A percentile compares a stretch with the other conserved stretches of the same genome.
Conservation (phyloP, 2,329 filamentous ascomycete species). For the Aspergillus sojae region DNA sequence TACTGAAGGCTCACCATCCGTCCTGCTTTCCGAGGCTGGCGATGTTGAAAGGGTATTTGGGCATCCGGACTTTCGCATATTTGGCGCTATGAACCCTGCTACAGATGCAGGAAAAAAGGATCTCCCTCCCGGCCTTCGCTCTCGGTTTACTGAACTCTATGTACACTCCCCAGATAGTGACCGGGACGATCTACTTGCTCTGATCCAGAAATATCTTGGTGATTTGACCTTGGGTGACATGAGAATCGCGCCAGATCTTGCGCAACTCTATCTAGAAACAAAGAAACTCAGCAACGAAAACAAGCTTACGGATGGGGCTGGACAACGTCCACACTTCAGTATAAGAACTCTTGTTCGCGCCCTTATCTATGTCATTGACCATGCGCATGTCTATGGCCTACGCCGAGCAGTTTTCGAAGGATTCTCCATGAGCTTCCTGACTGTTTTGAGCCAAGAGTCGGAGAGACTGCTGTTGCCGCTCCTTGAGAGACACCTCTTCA, state of each 20-base stretch:
- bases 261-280: slow-evolving; percentile 83
- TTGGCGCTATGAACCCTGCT: slow-evolving; percentile 98
- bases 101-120: slow-evolving; percentile 97
- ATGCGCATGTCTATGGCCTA: slow-evolving; percentile 80
- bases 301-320: slow-evolving; percentile 87
- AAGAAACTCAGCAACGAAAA: slow-evolving; percentile 81
- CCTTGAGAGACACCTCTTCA: slow-evolving; percentile 78
- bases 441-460: slow-evolving; percentile 79
- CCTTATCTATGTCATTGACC: slow-evolving; percentile 82
- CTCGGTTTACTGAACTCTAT: slow-evolving; percentile 93
- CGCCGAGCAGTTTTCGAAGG: slow-evolving; percentile 89
- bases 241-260: slow-evolving; percentile 76
- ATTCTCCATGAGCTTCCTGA: slow-evolving; percentile 97
- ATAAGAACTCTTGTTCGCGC: slow-evolving; percentile 90
- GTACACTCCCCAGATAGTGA: slow-evolving; percentile 88
- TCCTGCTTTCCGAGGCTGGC: slow-evolving; percentile 89
- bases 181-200: slow-evolving; percentile 79
- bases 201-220: slow-evolving; percentile 86
- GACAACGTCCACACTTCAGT: slow-evolving; percentile 96
- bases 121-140: slow-evolving; percentile 82
- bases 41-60: slow-evolving; percentile 87
- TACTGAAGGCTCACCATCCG: slow-evolving; percentile 71
- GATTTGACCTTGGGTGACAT: slow-evolving; percentile 71
- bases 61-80: slow-evolving; percentile 91
- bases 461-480: slow-evolving; percentile 77